Conservation (phyloP, 768 basidiomycete genomes). For the Boletus rubropictus region DNA sequence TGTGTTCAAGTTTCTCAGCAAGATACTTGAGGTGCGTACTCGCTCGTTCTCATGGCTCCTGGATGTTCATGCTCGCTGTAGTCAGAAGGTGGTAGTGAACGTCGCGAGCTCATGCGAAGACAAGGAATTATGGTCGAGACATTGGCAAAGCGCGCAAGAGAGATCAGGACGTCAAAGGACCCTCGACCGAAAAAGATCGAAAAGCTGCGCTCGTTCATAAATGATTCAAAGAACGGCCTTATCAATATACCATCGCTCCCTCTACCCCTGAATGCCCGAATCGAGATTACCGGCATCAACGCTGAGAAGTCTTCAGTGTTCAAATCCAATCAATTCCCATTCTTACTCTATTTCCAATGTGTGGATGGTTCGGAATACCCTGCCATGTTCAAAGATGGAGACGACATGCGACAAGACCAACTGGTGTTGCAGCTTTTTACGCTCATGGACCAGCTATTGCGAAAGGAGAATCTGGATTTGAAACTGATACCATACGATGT, state of each 20-base stretch:
- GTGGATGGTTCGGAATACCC: conserved; percentile 82
- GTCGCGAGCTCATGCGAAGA: conserved; percentile 82
- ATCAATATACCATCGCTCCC: conserved; percentile 74
- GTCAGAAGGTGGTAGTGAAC: conserved; percentile 72
- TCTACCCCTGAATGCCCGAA: conserved; percentile 83
- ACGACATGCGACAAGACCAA: conserved; percentile 98
- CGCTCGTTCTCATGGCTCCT: background rate
- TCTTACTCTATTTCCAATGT: conserved; percentile 86
- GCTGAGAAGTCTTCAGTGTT: conserved; percentile 93
- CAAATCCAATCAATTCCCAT: conserved; percentile 93
- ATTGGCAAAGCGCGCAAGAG: conserved; percentile 79
- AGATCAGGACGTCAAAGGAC: conserved; percentile 86
- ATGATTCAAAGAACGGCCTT: conserved; percentile 83
- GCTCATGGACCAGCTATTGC: conserved; percentile 88
- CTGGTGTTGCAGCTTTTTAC: conserved; percentile 98
- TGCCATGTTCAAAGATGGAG: conserved; percentile 97
- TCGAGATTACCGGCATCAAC: conserved; percentile 80
- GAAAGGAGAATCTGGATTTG: conserved; percentile 93
- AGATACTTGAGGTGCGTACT: conserved; percentile 69
- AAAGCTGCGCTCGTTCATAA: conserved; percentile 78
- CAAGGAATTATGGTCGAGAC: conserved; percentile 88
- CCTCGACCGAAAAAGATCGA: conserved; percentile 96
- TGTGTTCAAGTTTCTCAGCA: conserved; percentile 84
- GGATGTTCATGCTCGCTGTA: conserved; percentile 23
- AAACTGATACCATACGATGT: conserved; percentile 90